A percentile compares a stretch with the other conserved stretches of the same genome.
Conservation (phyloP, 2,329 filamentous ascomycete species). For the Myrmaecium sp. region DNA sequence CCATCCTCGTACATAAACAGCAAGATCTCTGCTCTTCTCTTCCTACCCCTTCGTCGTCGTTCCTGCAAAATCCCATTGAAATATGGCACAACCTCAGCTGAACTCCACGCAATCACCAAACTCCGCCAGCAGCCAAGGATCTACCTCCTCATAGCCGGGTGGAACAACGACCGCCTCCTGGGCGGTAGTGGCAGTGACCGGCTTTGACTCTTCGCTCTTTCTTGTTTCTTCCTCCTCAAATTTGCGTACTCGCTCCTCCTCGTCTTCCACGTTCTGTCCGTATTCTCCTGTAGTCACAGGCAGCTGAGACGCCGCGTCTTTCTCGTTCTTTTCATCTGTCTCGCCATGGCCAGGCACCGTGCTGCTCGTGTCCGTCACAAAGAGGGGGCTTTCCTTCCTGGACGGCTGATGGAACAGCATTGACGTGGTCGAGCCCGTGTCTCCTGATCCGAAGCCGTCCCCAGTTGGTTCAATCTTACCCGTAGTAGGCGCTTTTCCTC, state of each 20-base stretch:
- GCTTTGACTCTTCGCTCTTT: background rate
- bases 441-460: background rate
- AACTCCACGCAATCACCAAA: constrained; percentile 25
- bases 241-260: background rate
- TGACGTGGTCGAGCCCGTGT: background rate
- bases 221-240: background rate
- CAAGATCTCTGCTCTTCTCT: no score
- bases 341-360: background rate
- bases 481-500: background rate
- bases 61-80: no score
- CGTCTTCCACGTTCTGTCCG: background rate
- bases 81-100: no score
- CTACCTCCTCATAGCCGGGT: constrained; percentile 15
- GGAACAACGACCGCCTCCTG: constrained; percentile 2
- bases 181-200: background rate
- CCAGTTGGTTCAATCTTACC: background rate
- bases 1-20: no score
- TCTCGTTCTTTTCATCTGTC: background rate
- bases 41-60: no score
- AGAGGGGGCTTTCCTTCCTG: background rate
- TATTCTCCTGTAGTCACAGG: background rate
- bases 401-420: background rate
- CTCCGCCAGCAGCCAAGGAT: constrained; percentile 21
- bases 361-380: constrained; percentile 1
- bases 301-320: background rate